These are phyloP conservation scores for Angomonas desouzai DNA, from an alignment of 208 protist species.

Conservation along the genomic window DNA sequence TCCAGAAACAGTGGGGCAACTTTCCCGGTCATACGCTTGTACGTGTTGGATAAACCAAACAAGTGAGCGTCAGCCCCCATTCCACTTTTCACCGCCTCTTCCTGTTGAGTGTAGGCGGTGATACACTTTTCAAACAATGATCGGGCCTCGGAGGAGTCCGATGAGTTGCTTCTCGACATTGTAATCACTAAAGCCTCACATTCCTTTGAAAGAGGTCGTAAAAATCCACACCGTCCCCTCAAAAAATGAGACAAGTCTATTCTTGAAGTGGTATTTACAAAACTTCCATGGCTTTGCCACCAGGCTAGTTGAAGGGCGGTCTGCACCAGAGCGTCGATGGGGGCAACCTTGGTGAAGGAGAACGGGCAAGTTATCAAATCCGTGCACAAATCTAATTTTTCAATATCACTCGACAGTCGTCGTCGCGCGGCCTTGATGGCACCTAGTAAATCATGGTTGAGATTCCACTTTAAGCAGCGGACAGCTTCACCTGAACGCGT, in stretches of 20 bases:
- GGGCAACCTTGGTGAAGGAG: not conserved
- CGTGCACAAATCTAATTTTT: constrained; percentile 43
- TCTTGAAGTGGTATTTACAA: constrained; percentile 45
- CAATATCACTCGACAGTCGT: constrained; percentile 29
- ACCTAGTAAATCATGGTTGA: constrained; percentile 36
- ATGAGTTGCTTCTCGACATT: constrained; percentile 27
- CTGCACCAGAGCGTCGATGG: constrained; percentile 19
- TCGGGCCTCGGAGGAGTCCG: not conserved
- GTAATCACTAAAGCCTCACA: constrained; percentile 51
- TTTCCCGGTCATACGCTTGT: constrained; percentile 29
- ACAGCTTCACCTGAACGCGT: constrained; percentile 26
- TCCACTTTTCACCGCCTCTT: constrained; percentile 34
- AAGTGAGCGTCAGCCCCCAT: constrained; percentile 56
- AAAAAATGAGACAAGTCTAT: constrained; percentile 55
- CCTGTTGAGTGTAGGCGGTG: constrained; percentile 23
- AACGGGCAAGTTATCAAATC: constrained; percentile 28
- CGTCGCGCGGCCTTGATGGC: constrained; percentile 22
- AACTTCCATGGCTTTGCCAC: constrained; percentile 66
- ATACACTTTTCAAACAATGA: constrained; percentile 9
- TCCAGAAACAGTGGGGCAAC: constrained; percentile 37
- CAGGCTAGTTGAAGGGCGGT: constrained; percentile 61
- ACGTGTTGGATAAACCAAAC: constrained; percentile 42
- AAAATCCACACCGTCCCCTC: constrained; percentile 56
- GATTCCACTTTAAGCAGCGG: constrained; percentile 42
- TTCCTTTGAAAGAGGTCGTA: constrained; percentile 46